phyloP scores from a whole-genome alignment of 805 yeast genomes.

The Barnettozyma wickerhamii region DNA sequence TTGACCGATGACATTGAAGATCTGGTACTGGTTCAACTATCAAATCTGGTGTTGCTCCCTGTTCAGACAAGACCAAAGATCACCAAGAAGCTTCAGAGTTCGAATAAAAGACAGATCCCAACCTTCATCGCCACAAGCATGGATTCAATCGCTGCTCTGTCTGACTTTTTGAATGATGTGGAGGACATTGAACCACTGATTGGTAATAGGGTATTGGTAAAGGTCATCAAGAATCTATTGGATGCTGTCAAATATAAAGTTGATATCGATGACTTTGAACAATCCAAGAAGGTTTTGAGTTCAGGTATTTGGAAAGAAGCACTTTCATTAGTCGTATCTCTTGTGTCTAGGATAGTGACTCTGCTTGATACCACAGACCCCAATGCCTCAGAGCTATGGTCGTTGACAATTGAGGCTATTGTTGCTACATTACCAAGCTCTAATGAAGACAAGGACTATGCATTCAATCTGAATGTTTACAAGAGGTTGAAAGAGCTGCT shows the following conservation, averaged over 20 bases:
- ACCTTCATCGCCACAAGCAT: slow-evolving; percentile 60
- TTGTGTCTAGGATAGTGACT: slow-evolving; percentile 29
- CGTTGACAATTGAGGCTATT: slow-evolving; percentile 36
- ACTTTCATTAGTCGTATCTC: slow-evolving; percentile 33
- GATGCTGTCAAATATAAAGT: slow-evolving; percentile 47
- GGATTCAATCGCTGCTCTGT: slow-evolving; percentile 39
- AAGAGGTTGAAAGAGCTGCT: slow-evolving; percentile 36
- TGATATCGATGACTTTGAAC: slow-evolving; percentile 25
- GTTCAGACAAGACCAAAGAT: slow-evolving; percentile 57
- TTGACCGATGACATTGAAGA: slow-evolving; percentile 32
- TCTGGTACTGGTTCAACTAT: slow-evolving; percentile 50
- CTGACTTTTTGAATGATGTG: slow-evolving; percentile 29
- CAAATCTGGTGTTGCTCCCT: slow-evolving; percentile 51
- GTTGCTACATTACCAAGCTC: slow-evolving; percentile 34
- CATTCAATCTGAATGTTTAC: slow-evolving; percentile 43
- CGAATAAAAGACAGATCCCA: slow-evolving; percentile 44
- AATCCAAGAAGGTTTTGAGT: slow-evolving; percentile 8
- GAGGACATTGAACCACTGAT: slow-evolving; percentile 34
- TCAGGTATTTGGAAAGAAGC: slow-evolving; percentile 54
- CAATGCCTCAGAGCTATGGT: slow-evolving; percentile 30
- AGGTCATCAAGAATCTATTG: slow-evolving; percentile 44
- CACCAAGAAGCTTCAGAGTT: slow-evolving; percentile 45
- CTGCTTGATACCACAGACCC: slow-evolving; percentile 18
- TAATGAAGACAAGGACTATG: slow-evolving; percentile 35
- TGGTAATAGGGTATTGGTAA: slow-evolving; percentile 41